Conservation (phyloP, 208 protist species). For the Vickermania ingenoplastis region DNA sequence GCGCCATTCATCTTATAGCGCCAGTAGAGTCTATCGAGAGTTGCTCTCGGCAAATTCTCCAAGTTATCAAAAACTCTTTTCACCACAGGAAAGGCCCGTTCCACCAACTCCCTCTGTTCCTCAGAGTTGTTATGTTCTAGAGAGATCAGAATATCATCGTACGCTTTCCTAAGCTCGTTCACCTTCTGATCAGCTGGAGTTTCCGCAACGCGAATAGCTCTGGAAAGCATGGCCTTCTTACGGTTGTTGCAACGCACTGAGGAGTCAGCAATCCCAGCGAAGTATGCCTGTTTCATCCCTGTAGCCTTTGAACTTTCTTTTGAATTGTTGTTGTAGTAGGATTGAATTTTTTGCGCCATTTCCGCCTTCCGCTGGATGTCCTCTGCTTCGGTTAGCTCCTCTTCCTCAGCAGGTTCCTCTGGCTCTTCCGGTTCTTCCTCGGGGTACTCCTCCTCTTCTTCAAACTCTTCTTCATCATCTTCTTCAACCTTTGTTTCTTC, state of each 20-base stretch:
- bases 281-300: background rate
- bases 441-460: too few relatives aligned
- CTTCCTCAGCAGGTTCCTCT: too few relatives aligned
- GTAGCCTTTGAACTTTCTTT: background rate
- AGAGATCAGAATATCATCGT: background rate
- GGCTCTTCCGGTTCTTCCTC: too few relatives aligned
- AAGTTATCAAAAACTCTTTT: background rate
- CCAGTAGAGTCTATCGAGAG: background rate
- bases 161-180: background rate
- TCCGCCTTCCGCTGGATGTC: background rate
- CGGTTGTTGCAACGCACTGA: background rate
- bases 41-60: background rate
- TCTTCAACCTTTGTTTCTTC: too few relatives aligned
- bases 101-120: background rate
- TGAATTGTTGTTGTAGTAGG: background rate
- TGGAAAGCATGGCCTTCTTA: background rate
- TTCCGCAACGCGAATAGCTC: background rate
- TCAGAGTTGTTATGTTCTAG: background rate
- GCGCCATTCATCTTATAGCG: background rate
- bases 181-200: background rate
- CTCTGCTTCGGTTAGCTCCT: too few relatives aligned
- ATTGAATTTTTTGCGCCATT: background rate
- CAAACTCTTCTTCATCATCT: too few relatives aligned
- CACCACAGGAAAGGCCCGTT: background rate
- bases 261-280: background rate